Percentiles rank a stretch among this genome's conserved stretches.
phyloP scores from a whole-genome alignment of 306 rosid genomes.

The Heteromeles arbutifolia region DNA sequence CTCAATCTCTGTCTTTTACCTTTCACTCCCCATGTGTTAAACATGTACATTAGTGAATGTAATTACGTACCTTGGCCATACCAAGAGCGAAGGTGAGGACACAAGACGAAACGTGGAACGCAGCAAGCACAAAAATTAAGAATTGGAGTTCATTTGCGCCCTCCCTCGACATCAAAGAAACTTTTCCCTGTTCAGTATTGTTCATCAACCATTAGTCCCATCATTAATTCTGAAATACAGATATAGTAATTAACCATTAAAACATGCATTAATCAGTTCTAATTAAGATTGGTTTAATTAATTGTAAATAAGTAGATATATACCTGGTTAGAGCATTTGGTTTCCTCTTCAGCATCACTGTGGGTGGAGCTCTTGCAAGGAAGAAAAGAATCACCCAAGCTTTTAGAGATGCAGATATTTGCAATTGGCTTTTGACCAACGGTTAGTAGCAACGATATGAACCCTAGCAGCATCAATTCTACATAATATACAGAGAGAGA shows the following conservation, averaged over 20 bases:
- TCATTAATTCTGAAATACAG: too few species aligned
- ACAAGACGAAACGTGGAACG: conserved; percentile 37
- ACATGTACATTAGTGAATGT: background rate
- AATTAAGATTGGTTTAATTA: background rate
- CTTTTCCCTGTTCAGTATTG: conserved; percentile 22
- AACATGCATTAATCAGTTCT: background rate
- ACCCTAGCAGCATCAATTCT: conserved; percentile 57
- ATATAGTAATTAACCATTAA: too few species aligned
- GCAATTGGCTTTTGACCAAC: conserved; percentile 34
- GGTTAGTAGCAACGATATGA: conserved; percentile 39
- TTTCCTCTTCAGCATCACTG: conserved; percentile 19
- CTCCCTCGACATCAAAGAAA: conserved; percentile 36
- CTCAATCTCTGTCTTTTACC: too few species aligned
- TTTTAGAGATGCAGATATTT: conserved; percentile 40
- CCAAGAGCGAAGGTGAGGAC: conserved; percentile 50
- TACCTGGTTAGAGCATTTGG: conserved; percentile 37
- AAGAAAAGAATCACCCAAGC: conserved; percentile 28
- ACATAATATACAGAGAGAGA: background rate
- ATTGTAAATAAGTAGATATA: background rate
- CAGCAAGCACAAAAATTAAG: conserved; percentile 37
- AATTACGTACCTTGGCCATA: conserved; percentile 60
- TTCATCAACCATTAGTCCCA: background rate
- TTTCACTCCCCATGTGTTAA: too few species aligned
- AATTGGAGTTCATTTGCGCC: conserved; percentile 37
- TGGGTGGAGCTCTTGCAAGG: conserved; percentile 28